A percentile compares a stretch with the other conserved stretches of the same genome.
Conservation (phyloP, 371 early-diverging fungal genomes). For the Sporodiniella umbellata region DNA sequence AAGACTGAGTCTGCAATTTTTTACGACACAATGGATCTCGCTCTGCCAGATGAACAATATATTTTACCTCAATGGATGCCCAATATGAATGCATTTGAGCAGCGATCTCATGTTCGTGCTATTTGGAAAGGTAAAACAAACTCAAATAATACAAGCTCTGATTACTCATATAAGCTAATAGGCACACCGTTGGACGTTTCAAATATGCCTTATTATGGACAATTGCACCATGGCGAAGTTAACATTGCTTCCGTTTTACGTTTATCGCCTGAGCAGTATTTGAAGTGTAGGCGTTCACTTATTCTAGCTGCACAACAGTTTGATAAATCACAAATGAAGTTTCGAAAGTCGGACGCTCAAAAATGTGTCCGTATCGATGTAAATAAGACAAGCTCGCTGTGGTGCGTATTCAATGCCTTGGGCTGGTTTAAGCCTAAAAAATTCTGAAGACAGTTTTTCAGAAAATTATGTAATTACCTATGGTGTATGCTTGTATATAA, state of each 20-base stretch:
- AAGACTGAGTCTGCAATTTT: conserved; percentile 31
- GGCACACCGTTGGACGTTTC: conserved; percentile 50
- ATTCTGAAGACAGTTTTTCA: background rate
- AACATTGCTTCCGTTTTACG: conserved; percentile 68
- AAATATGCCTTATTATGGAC: conserved; percentile 42
- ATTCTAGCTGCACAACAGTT: conserved; percentile 37
- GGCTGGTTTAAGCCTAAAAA: conserved; percentile 36
- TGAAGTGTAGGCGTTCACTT: conserved; percentile 46
- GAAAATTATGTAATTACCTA: background rate
- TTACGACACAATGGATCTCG: conserved; percentile 25
- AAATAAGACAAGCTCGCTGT: conserved; percentile 44
- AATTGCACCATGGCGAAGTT: conserved; percentile 58
- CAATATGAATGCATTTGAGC: conserved; percentile 21
- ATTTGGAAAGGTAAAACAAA: conserved; percentile 31
- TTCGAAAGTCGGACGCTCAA: conserved; percentile 50
- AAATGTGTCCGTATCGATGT: conserved; percentile 48
- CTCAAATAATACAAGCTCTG: background rate
- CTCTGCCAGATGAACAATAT: conserved; percentile 11
- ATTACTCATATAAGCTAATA: conserved; percentile 5
- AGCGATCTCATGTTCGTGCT: conserved; percentile 14
- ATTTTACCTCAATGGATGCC: conserved; percentile 27
- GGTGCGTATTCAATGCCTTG: conserved; percentile 37
- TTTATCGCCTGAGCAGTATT: conserved; percentile 69
- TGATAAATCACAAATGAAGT: conserved; percentile 21
- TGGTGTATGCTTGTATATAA: background rate